Conservation (phyloP, 805 yeast genomes). For the Candida morakotiae region DNA sequence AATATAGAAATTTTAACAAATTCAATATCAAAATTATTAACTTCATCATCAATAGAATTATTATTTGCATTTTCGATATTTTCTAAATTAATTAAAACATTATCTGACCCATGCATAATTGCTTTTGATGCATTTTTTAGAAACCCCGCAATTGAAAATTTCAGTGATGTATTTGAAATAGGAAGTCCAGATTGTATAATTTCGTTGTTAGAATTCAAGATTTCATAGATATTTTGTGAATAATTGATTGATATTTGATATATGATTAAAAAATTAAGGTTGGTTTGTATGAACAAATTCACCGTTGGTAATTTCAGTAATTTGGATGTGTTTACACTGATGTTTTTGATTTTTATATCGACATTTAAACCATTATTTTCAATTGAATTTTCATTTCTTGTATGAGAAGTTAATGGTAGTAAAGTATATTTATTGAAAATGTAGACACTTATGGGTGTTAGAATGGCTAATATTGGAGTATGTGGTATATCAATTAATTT, state of each 20-base stretch:
- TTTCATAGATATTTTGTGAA: constrained; percentile 30
- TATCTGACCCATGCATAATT: constrained; percentile 24
- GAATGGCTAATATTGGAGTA: constrained; percentile 23
- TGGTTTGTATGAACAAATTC: constrained; percentile 40
- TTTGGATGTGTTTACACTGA: constrained; percentile 32
- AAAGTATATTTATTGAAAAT: constrained; percentile 28
- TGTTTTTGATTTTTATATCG: constrained; percentile 34
- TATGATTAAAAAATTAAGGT: constrained; percentile 35
- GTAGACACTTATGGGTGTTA: constrained; percentile 26
- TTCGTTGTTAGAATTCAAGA: constrained; percentile 22
- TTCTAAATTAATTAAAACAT: constrained; percentile 20
- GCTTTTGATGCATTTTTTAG: constrained; percentile 29
- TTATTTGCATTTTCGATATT: constrained; percentile 33
- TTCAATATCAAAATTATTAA: constrained; percentile 22
- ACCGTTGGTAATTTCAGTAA: constrained; percentile 22
- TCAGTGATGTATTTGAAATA: constrained; percentile 20
- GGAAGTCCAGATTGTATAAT: constrained; percentile 35
- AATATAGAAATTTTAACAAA: constrained; percentile 23
- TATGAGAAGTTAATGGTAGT: constrained; percentile 45
- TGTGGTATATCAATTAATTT: constrained; percentile 21
- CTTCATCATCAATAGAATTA: constrained; percentile 26
- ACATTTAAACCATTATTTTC: constrained; percentile 45
- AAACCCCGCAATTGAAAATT: constrained; percentile 23
- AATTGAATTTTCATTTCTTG: constrained; percentile 41
- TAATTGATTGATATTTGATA: constrained; percentile 34